Base-by-base conservation (phyloP, 139 green algal genomes). In the Micromonas commoda region DNA sequence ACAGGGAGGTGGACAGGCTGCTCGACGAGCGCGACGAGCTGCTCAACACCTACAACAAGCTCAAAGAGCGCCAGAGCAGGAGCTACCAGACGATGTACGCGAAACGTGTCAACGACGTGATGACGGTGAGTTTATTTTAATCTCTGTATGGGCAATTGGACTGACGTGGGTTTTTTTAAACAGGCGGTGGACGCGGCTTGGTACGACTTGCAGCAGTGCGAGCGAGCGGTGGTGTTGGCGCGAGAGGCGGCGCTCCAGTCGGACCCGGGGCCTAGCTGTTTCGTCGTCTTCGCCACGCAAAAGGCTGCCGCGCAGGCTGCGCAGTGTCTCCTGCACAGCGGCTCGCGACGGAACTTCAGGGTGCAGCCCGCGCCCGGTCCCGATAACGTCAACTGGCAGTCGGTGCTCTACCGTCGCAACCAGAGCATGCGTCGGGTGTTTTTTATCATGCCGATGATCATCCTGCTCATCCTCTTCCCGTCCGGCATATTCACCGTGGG, bases 371-470 rank as follows among this genome's bases (percentile, higher is more conserved):
- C 68, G 37, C 68, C 68, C 24, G 68, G 68, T 16, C 68, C 68
- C n/a, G 37, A 60, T 3, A 39, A 75, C 29, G 29, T 75, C 28
- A 75, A 75, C 37, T 75, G 68, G 68, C 68, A 75, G 29, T 63
- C 68, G 37, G 2, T 75, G 31, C 21, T 75, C 6, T 23, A 9
- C 9, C 45, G 45, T 9, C 16, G 9, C 45, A 57, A 57, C 9
- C 35, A 63, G 19, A 60, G 19, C 19, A 75, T 24, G 1, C 21
- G 23, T 5, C 35, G 37, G 6, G 37, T 39, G 23, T 39, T 75
- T n/a, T 28, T 75, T 19, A 39, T 63, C 26, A 61, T 29, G 37
- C 68, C 68, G 37, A 23, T 61, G 3, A 61, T 75, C 20, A 33
- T 75, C 21, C 26, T 63, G 52, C 29, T 75, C 21, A 75, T 75